A percentile compares a stretch with the other conserved stretches of the same genome.
Conservation (phyloP, 495 filamentous ascomycete species). For the Glutinoglossum americanum region DNA sequence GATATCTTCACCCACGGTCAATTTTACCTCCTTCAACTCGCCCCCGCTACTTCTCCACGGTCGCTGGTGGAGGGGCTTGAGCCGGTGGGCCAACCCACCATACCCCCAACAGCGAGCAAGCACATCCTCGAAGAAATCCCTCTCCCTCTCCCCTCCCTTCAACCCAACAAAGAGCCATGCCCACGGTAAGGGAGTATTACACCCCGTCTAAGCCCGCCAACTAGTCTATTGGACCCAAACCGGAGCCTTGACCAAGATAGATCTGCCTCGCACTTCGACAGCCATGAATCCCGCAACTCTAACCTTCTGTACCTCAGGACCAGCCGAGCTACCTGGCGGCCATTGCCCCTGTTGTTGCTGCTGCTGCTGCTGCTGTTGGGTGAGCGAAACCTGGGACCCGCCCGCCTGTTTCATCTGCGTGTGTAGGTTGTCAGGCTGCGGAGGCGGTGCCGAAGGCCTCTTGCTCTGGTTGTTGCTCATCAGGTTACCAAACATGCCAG, state of each 20-base stretch:
- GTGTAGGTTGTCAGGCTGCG: neutral
- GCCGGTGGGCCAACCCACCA: too few relatives aligned
- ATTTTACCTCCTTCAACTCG: too few relatives aligned
- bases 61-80: too few relatives aligned
- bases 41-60: too few relatives aligned
- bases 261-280: conserved; percentile 65
- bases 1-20: too few relatives aligned
- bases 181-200: neutral
- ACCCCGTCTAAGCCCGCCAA: neutral
- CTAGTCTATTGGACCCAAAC: conserved; percentile 28
- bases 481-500: conserved; percentile 28
- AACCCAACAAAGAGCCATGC: too few relatives aligned
- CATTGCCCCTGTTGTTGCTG: neutral
- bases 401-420: conserved; percentile 2
- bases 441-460: neutral
- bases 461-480: conserved; percentile 13
- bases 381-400: neutral
- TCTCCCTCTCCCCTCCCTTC: too few relatives aligned
- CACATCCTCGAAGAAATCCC: too few relatives aligned
- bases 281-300: conserved; percentile 70
- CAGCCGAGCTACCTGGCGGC: neutral
- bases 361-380: neutral
- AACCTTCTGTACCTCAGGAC: conserved; percentile 28
- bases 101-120: too few relatives aligned
- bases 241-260: conserved; percentile 71